Base-by-base conservation (phyloP, 768 basidiomycete genomes). In the Boletus coccyginus region DNA sequence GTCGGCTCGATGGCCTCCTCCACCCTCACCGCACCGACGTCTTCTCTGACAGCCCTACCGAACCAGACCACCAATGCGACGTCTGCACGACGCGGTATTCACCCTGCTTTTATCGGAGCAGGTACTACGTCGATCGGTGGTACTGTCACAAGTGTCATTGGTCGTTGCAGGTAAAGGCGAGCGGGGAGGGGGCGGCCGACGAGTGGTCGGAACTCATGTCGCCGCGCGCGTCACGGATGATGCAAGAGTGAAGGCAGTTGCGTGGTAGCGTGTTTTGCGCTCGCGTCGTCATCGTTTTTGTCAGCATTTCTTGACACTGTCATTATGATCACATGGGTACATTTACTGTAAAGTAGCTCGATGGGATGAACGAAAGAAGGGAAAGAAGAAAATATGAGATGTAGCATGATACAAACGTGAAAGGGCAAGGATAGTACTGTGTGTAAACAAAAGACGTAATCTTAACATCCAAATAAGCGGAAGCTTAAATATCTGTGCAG, bases 1-100 rank as follows among this genome's bases (percentile, higher is more conserved):
- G 84, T 17, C 84, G 93, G 17, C 77, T 98, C 19, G 96, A 98
- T 66, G 74, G 76, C 32, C 77, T 92, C 45, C 75, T 94, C 8
- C 58, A 81, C 81, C 60, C 66, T 73, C 35, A 79, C 77, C 56
- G 68, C 53, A 14, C 17, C 44, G 82, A 84, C 6, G 46, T 44
- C 17, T 16, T 29, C 7, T 3, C 39, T 9, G 63, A 66, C 27
- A 33, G 52, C 38, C 42, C 57, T 5, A 24, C 61, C 10, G 59
- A 69, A 29, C 56, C 60, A 14, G 73, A 78, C 5, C 74, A 73
- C 13, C 64, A 70, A 43, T 94, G 91, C 66, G 74, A 73, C 58
- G 72, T 74, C 29, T 94, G 91, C 68, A 69, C 74, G 41, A 86
- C 91, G 2, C 80, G 81, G 56, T 90, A 80, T 68, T 90, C 91